A percentile compares a stretch with the other conserved stretches of the same genome.
phyloP scores from a whole-genome alignment of 1,284 basidiomycete genomes.

The Ceratobasidium theobromae region DNA sequence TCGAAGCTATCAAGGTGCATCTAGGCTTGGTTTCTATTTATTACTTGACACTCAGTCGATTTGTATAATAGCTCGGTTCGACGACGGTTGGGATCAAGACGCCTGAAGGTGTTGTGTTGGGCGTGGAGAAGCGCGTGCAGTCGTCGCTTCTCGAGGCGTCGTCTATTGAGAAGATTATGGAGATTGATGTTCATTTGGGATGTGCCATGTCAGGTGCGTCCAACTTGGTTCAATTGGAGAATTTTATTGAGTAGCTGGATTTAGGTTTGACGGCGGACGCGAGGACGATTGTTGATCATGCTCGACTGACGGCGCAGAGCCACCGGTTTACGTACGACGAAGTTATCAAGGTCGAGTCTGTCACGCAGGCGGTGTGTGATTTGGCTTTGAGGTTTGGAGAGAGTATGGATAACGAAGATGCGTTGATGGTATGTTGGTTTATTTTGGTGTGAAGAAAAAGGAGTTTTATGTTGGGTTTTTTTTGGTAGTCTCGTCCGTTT shows the following conservation, averaged over 20 bases:
- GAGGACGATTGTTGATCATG: constrained; percentile 99
- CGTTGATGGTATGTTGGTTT: constrained; percentile 74
- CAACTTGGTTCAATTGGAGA: neutral
- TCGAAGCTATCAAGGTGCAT: constrained; percentile 93
- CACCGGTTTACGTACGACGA: constrained; percentile 98
- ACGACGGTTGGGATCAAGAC: constrained; percentile 95
- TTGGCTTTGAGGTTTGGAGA: constrained; percentile 97
- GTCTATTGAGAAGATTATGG: constrained; percentile 99
- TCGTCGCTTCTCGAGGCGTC: constrained; percentile 93
- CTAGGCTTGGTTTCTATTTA: constrained; percentile 37
- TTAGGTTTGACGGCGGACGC: constrained; percentile 86
- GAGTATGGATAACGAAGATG: constrained; percentile 98
- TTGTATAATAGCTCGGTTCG: constrained; percentile 84
- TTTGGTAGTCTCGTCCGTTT: constrained; percentile 93
- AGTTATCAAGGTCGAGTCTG: constrained; percentile 93
- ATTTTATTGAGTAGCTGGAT: neutral
- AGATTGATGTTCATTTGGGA: constrained; percentile 94
- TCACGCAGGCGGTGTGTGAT: constrained; percentile 97
- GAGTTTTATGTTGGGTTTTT: neutral
- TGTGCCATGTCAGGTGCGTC: constrained; percentile 90
- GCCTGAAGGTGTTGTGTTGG: constrained; percentile 87
- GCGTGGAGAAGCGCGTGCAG: constrained; percentile 98
- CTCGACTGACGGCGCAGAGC: constrained; percentile 95
- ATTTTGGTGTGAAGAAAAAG: neutral
- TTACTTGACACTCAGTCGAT: constrained; percentile 48